Conservation (phyloP, 2,329 filamentous ascomycete genomes). For the Sarocladium kiliense region DNA sequence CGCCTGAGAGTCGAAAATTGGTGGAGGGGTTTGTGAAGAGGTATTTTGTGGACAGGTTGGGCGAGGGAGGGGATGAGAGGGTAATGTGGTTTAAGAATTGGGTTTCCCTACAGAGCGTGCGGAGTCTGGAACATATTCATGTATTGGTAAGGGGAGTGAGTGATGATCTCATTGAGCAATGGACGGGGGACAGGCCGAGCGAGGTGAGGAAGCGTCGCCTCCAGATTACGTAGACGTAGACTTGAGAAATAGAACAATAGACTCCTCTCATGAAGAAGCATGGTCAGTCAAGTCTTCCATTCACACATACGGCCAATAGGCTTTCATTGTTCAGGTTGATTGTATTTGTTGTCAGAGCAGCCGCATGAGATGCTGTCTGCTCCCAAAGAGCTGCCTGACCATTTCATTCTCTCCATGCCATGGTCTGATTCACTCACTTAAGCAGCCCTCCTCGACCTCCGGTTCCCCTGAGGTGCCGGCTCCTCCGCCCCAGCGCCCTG, state of each 20-base stretch:
- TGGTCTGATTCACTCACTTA: constrained; percentile 19
- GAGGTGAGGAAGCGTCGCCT: constrained; percentile 11
- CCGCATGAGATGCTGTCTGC: too few relatives aligned
- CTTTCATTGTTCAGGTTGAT: too few relatives aligned
- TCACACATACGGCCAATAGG: too few relatives aligned
- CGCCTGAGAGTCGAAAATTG: constrained; percentile 54
- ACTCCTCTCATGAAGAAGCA: too few relatives aligned
- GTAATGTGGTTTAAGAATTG: constrained; percentile 94
- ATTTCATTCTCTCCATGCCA: not conserved
- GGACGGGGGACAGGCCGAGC: constrained; percentile 43
- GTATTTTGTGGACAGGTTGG: constrained; percentile 60
- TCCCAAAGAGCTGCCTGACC: too few relatives aligned
- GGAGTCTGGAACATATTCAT: constrained; percentile 85
- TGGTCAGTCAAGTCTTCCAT: too few relatives aligned
- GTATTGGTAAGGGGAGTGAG: constrained; percentile 58
- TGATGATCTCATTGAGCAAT: constrained; percentile 45
- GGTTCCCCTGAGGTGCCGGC: constrained; percentile 38
- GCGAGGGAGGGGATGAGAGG: constrained; percentile 39
- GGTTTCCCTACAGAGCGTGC: constrained; percentile 80
- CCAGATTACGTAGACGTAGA: constrained; percentile 5
- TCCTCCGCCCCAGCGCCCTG: constrained; percentile 26
- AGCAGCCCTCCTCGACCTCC: constrained; percentile 50
- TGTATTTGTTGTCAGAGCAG: too few relatives aligned
- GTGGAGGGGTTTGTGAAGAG: constrained; percentile 66
- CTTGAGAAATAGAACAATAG: not conserved